phyloP scores from a whole-genome alignment of 2,329 filamentous ascomycete species.

The Teratosphaeriaceae sp. region DNA sequence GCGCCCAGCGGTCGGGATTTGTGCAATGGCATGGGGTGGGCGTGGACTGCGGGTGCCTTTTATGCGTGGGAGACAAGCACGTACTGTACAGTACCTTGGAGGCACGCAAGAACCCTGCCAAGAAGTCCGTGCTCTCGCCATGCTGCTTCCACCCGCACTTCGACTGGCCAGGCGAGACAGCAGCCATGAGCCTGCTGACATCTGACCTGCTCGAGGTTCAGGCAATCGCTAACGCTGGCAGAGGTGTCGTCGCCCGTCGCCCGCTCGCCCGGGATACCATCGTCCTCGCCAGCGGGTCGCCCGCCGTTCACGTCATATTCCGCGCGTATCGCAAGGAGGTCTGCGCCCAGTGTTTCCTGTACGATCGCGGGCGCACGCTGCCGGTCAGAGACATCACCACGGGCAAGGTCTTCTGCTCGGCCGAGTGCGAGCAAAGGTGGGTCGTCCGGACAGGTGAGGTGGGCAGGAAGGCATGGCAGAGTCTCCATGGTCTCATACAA shows the following conservation, averaged over 20 bases:
- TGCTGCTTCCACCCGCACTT: too few relatives aligned
- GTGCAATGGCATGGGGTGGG: too few relatives aligned
- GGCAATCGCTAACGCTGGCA: slow-evolving; percentile 36
- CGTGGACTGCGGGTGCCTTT: too few relatives aligned
- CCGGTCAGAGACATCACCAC: slow-evolving; percentile 31
- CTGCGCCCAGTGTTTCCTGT: slow-evolving; percentile 41
- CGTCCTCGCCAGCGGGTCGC: slow-evolving; percentile 32
- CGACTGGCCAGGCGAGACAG: too few relatives aligned
- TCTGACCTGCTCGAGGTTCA: slow-evolving; percentile 31
- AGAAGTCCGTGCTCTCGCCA: too few relatives aligned
- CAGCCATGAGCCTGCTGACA: slow-evolving; percentile 14
- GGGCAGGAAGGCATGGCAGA: slow-evolving; percentile 24
- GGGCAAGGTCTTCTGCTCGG: slow-evolving; percentile 39
- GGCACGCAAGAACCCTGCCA: too few relatives aligned
- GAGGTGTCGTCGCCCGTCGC: slow-evolving; percentile 38
- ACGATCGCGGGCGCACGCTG: slow-evolving; percentile 38
- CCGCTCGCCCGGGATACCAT: slow-evolving; percentile 30
- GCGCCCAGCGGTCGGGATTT: too few relatives aligned
- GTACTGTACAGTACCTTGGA: too few relatives aligned
- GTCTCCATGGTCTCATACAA: slow-evolving; percentile 20
- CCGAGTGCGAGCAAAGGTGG: slow-evolving; percentile 33
- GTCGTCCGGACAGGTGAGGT: slow-evolving; percentile 19
- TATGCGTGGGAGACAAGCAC: too few relatives aligned
- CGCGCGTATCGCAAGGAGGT: slow-evolving; percentile 44
- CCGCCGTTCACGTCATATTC: slow-evolving; percentile 36